Base-by-base conservation (phyloP, 768 basidiomycete species). In the Daedaleopsis sinensis region DNA sequence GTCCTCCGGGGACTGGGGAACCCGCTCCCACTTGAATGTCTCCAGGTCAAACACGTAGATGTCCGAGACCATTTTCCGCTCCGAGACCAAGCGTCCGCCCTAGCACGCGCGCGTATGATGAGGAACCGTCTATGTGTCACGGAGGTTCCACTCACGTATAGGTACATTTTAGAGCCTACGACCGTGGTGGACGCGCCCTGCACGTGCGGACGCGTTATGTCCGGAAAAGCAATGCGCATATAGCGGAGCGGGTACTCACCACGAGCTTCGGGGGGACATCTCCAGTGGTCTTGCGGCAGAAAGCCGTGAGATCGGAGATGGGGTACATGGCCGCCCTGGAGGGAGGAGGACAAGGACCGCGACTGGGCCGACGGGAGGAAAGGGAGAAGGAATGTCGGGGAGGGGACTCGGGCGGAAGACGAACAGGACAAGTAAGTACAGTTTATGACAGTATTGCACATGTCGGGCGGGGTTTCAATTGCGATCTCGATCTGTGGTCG, bases 101-200 rank as follows among this genome's bases (percentile, higher is more conserved):
- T 93, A n/a, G 65, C 16, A 24, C 49, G 52, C 39, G 23, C 12
- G 50, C 27, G 27, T 32, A 32, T 51, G 57, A 21, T 52, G 54
- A 23, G 23, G 8, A 24, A 13, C 44, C 32, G 36, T 18, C 35
- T 9, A 12, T 24, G 6, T 44, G 13, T 53, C 5, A 59, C 11
- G 36, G 27, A 1, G 32, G n/a, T 13, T 8, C 19, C 6, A 77
- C 88, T 77, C 71, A 93, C 92, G 71, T 96, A 96, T 37, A 97
- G 84, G 72, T 91, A 96, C 84, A 95, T 85, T 74, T 90, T 90
- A 48, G 89, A 89, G 51, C 90, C 91, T 37, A 94, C 84, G 61
- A 94, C 89, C 43, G 94, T 95, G n/a, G 92, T 92, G 9, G 92
- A 93, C 23, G 94, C 90, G 57, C 94, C 94, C 90, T 93, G 51